Evolutionary conservation across 2,329 filamentous ascomycete species (phyloP).

Genomic region (Aspergillus pseudoterreus): DNA sequence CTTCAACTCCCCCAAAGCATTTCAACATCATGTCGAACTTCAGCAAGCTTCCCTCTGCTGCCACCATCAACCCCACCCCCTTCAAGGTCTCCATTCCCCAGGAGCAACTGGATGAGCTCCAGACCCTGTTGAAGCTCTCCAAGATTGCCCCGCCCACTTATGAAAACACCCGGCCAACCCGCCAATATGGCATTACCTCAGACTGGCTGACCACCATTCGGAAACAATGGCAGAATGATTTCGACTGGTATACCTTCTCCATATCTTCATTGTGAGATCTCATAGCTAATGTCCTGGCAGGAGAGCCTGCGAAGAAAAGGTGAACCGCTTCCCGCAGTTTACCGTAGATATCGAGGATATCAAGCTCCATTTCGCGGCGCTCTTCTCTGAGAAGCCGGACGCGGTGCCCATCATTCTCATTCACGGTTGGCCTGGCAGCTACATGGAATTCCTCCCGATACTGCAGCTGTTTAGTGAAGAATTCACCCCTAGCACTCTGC

Average conservation of each 20-base stretch:
- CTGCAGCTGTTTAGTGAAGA: slow-evolving; percentile 24
- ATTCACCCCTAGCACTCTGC: slow-evolving; percentile 23
- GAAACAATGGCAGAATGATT: slow-evolving; percentile 42
- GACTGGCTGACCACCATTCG: slow-evolving; percentile 46
- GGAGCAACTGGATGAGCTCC: slow-evolving; percentile 44
- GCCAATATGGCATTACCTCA: slow-evolving; percentile 44
- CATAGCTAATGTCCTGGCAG: slow-evolving; percentile 10
- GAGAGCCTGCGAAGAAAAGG: slow-evolving; percentile 35
- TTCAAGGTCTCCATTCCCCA: slow-evolving; percentile 45
- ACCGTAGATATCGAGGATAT: slow-evolving; percentile 41
- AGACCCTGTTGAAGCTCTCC: slow-evolving; percentile 46
- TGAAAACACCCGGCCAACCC: slow-evolving; percentile 45
- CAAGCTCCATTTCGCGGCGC: slow-evolving; percentile 46
- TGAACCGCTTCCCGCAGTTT: slow-evolving; percentile 53
- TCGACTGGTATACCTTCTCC: slow-evolving; percentile 43
- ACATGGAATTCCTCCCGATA: slow-evolving; percentile 30
- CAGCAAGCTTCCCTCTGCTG: slow-evolving; percentile 30
- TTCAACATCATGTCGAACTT: slow-evolving; percentile 22
- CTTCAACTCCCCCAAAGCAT: not conserved
- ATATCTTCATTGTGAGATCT: not conserved
- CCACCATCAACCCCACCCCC: slow-evolving; percentile 35
- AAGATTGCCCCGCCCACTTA: slow-evolving; percentile 48
- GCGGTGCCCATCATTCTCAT: slow-evolving; percentile 48
- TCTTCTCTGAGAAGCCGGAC: slow-evolving; percentile 46
- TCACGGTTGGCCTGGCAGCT: slow-evolving; percentile 37